Conservation (phyloP, 352 stramenopile genomes). For the Phytophthora sp. region DNA sequence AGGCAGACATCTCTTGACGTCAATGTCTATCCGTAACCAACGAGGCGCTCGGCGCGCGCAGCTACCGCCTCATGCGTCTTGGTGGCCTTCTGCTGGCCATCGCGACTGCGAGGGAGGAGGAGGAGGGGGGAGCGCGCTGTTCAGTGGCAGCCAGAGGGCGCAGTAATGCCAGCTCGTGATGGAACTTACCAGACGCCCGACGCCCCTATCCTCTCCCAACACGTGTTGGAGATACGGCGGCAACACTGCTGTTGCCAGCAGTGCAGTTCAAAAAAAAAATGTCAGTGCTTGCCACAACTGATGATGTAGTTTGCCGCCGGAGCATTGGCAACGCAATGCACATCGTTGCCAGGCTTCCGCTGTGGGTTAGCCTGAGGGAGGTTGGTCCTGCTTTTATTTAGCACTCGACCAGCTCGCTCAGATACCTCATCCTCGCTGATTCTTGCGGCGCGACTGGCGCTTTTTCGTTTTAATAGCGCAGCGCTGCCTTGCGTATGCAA, state of each 20-base stretch:
- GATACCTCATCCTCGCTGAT: constrained; percentile 7
- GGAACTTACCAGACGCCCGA: constrained; percentile 7
- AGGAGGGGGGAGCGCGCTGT: constrained; percentile 2
- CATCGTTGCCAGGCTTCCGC: no score
- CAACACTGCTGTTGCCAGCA: no score
- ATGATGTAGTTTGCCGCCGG: constrained; percentile 1
- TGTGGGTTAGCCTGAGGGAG: no score
- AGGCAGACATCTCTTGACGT: constrained; percentile 6
- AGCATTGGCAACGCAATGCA: background rate
- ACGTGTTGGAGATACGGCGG: constrained; percentile 27
- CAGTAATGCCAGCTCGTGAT: constrained; percentile 17
- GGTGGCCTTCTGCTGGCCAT: background rate
- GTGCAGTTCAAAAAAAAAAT: no score
- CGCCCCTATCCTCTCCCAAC: constrained; percentile 15
- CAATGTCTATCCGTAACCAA: background rate
- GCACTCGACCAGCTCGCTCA: background rate
- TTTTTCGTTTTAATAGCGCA: background rate
- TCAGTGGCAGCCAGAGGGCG: constrained; percentile 10
- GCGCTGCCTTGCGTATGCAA: background rate
- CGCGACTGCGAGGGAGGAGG: no score
- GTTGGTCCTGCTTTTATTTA: no score
- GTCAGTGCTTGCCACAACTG: no score
- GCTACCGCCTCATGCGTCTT: constrained; percentile 7
- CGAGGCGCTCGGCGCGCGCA: background rate
- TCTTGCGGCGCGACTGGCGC: constrained; percentile 1